Evolutionary conservation across 768 basidiomycete species (phyloP), one percentile per base, ranked within the genome.

Genomic region (Xanthoconium purpureum): DNA sequence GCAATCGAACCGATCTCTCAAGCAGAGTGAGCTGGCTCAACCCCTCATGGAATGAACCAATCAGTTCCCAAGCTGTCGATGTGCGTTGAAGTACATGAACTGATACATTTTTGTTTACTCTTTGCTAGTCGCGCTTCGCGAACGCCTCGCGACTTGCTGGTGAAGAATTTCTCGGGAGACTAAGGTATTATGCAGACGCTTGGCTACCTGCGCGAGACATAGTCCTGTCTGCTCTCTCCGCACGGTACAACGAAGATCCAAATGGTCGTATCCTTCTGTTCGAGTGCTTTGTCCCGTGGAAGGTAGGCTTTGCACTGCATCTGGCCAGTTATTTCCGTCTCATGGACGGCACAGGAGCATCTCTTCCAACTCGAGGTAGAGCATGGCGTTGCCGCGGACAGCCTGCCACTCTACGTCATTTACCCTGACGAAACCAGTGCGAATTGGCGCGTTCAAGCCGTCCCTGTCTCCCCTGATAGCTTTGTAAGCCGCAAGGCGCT

Each of bases 131-230:
- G 6, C 83, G 74, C 61, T 99, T 99, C 73, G 72, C 74, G 50
- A 80, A 84, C 60, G 96, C 97, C 3, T 97, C 94, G 5, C 71
- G 73, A 36, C 74, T 98, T 38, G 83, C 94, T 0, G 96, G 97
- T 6, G 76, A 80, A 57, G 97, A 98, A 72, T 97, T 99, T 68
- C 66, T 89, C 15, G 80, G 77, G 15, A 82, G 86, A 55, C 74
- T 99, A 35, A 81, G 86, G 63, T 95, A 91, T 74, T 92, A 93
- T 64, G 81, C 84, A 45, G 84, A 89, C 37, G 88, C 93, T 20
- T 99, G 96, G 96, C 75, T 98, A 45, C 94, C 96, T 35, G 96
- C 94, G 9, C 79, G 94, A 50, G 86, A 89, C 62, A 74, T 97
- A 24, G 88, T 98, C 42, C 60, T 78, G 40, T 80, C 80, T 5